These are phyloP conservation scores for Pyricularia sp. DNA, from an alignment of 2,329 filamentous ascomycete genomes.

Conservation along the genomic window DNA sequence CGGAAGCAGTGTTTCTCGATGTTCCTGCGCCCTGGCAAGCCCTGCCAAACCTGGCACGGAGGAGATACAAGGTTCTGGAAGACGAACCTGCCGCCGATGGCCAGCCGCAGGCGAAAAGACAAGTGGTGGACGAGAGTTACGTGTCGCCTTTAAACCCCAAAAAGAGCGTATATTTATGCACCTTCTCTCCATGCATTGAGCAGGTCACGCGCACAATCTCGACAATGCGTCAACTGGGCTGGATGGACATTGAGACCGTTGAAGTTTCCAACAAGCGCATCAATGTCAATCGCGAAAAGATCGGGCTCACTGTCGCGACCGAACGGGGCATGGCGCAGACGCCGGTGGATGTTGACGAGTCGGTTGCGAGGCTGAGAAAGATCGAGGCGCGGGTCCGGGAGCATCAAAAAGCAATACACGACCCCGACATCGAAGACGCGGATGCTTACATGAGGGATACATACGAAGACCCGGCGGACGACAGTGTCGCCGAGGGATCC, in stretches of 20 bases:
- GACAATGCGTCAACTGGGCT: constrained; percentile 69
- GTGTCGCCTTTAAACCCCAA: constrained; percentile 59
- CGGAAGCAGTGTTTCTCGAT: constrained; percentile 69
- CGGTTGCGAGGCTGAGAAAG: constrained; percentile 60
- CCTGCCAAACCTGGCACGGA: constrained; percentile 62
- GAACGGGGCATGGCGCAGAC: constrained; percentile 64
- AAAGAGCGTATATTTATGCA: constrained; percentile 73
- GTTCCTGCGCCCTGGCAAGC: constrained; percentile 76
- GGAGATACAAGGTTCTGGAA: constrained; percentile 17
- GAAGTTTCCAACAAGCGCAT: constrained; percentile 74
- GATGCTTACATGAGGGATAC: constrained; percentile 13
- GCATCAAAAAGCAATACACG: constrained; percentile 31
- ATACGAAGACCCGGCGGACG: constrained; percentile 17
- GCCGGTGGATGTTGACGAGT: constrained; percentile 70
- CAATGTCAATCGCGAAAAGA: constrained; percentile 72
- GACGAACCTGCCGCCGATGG: constrained; percentile 4
- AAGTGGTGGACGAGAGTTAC: constrained; percentile 26
- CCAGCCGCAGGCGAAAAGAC: not conserved
- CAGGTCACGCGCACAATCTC: constrained; percentile 85
- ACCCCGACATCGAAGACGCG: constrained; percentile 19
- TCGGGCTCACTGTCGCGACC: constrained; percentile 55
- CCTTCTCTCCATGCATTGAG: constrained; percentile 94
- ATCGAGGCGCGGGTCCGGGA: constrained; percentile 62
- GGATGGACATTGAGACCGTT: constrained; percentile 90
- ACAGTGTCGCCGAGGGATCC: constrained; percentile 20